Evolutionary conservation across 495 filamentous ascomycete species (phyloP), one percentile per base, ranked within the genome.

Genomic region (Trichoderma orchidacearum): DNA sequence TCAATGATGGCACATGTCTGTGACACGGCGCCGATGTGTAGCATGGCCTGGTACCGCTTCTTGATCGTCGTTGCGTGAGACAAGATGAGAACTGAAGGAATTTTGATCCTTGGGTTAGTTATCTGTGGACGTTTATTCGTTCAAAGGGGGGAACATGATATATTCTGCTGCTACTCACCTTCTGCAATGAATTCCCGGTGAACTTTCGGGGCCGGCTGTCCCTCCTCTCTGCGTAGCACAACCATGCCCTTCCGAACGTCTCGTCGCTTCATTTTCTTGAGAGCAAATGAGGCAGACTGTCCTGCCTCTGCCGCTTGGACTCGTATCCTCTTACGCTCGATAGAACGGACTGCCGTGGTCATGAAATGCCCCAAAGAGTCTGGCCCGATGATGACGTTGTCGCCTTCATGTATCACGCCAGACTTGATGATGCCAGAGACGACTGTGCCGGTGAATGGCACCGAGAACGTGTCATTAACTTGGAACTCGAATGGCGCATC

Each of bases 211-310:
- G 81, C 75, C 30, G 80, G 72, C 30, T 82, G 78, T 5, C 69
- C 73, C 30, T 90, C 86, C 36, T 82, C 70, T 71, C 92, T 96
- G 45, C 87, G 85, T 36, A 98, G 72, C 11, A 97, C 92, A 0
- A 98, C 93, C 94, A 97, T 97, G 23, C 93, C 93, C 76, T 98
- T 98, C 30, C 94, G 81, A 0, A 98, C 93, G 65, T 98, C 94
- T 72, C 93, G 95, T 23, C 93, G 73, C 27, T 89, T 79, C 0
- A 98, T 79, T 50, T 87, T 80, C 59, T 91, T 87, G 51, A 98
- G 66, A 2, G 93, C 93, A 62, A 98, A 95, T 4, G 87, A 92
- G 3, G 89, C 94, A 29, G 85, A 91, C 68, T 97, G 93, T 0
- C 93, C 93, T 0, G 93, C 93, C 38, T 87, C 87, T 57, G 89